phyloP scores from a whole-genome alignment of 257 asterid genomes.

The Solanum lycopersicoides region DNA sequence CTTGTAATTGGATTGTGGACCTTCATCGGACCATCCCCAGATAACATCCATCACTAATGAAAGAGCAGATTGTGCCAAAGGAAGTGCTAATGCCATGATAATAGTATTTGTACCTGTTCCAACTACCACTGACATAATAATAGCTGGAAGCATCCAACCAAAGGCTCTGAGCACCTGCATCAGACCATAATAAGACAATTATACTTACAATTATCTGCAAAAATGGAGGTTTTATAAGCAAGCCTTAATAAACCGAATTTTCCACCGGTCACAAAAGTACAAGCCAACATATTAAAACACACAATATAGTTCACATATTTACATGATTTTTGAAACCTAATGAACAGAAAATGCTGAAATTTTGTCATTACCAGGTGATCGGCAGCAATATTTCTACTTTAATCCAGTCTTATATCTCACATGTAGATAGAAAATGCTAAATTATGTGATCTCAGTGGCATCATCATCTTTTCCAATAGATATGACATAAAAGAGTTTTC shows the following conservation, averaged over 20 bases:
- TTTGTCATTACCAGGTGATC: neutral
- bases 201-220: neutral
- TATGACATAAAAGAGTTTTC: neutral
- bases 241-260: neutral
- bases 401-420: neutral
- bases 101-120: constrained; percentile 54
- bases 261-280: neutral
- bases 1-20: constrained; percentile 26
- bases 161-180: constrained; percentile 55
- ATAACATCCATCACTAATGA: constrained; percentile 37
- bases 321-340: neutral
- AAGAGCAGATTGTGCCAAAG: constrained; percentile 72
- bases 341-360: neutral
- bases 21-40: constrained; percentile 34
- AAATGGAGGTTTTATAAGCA: neutral
- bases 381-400: neutral
- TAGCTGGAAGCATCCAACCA: constrained; percentile 89
- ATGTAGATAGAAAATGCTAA: neutral
- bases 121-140: constrained; percentile 36
- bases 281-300: neutral
- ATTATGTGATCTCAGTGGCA: neutral
- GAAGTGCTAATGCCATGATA: constrained; percentile 68
- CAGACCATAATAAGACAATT: neutral
- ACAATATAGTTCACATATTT: neutral
- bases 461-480: neutral